phyloP scores from a whole-genome alignment of 2,329 filamentous ascomycete genomes.

The Colletotrichum sp. region DNA sequence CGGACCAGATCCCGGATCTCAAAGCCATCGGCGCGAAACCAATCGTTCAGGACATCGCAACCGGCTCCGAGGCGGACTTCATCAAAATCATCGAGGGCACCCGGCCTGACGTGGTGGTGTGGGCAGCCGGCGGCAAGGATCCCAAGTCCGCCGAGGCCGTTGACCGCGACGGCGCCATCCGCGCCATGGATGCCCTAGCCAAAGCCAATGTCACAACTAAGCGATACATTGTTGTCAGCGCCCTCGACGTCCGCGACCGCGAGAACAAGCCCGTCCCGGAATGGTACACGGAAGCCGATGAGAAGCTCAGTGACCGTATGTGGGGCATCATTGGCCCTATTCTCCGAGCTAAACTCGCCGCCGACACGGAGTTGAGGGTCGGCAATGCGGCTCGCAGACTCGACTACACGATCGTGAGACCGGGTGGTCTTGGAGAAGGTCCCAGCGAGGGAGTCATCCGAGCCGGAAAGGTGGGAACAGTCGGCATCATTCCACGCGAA shows the following conservation, averaged over 20 bases:
- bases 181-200: constrained; percentile 48
- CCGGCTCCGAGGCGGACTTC: constrained; percentile 39
- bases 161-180: constrained; percentile 49
- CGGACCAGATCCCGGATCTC: constrained; percentile 38
- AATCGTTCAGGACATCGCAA: constrained; percentile 47
- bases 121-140: constrained; percentile 35
- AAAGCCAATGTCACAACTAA: constrained; percentile 38
- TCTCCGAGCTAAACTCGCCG: constrained; percentile 46
- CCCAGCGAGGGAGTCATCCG: constrained; percentile 39
- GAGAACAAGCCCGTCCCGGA: constrained; percentile 37
- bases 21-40: constrained; percentile 43
- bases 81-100: constrained; percentile 36
- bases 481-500: constrained; percentile 40
- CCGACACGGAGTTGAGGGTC: constrained; percentile 42
- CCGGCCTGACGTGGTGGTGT: constrained; percentile 36
- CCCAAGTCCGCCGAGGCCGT: constrained; percentile 46
- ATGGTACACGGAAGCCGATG: constrained; percentile 47
- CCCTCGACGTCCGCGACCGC: constrained; percentile 47
- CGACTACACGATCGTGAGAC: constrained; percentile 50
- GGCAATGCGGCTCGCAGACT: constrained; percentile 40
- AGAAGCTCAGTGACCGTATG: constrained; percentile 36
- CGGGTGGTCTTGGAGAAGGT: constrained; percentile 43
- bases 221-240: constrained; percentile 50
- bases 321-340: constrained; percentile 44
- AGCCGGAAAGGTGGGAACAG: constrained; percentile 46